Evolutionary conservation across 441 rosid species (phyloP).

Genomic region (Sinapis alba): DNA sequence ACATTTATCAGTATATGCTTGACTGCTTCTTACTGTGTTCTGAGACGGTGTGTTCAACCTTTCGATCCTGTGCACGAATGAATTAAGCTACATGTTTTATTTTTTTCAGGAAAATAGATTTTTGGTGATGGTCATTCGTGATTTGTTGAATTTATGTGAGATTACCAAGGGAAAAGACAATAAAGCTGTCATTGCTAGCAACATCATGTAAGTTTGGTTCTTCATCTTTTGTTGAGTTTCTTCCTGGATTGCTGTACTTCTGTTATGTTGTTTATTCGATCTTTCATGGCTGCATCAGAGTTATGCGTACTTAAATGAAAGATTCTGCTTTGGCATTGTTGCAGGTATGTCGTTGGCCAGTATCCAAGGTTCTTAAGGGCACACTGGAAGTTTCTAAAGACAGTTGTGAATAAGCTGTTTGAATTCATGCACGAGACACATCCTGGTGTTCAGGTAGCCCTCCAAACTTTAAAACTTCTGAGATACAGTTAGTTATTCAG

Average conservation of each 20-base stretch:
- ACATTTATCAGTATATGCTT: slow-evolving; percentile 3
- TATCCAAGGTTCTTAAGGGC: slow-evolving; percentile 99
- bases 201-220: slow-evolving; percentile 83
- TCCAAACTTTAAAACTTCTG: slow-evolving; percentile 3
- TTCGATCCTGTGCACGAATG: slow-evolving; percentile 11
- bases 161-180: slow-evolving; percentile 99
- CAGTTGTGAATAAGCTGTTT: slow-evolving; percentile 98
- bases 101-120: slow-evolving; percentile 93
- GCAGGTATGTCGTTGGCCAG: slow-evolving; percentile 99
- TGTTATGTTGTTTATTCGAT: slow-evolving; percentile 3
- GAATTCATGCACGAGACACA: slow-evolving; percentile 99
- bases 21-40: neutral
- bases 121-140: slow-evolving; percentile 99
- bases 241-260: neutral
- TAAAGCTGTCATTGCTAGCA: slow-evolving; percentile 99
- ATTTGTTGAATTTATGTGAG: slow-evolving; percentile 96
- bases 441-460: slow-evolving; percentile 97
- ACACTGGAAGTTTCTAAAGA: slow-evolving; percentile 99
- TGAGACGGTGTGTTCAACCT: slow-evolving; percentile 14
- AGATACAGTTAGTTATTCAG: neutral
- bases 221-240: slow-evolving; percentile 4
- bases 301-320: slow-evolving; percentile 12
- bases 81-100: slow-evolving; percentile 8
- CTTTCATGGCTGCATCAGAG: neutral
- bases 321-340: slow-evolving; percentile 25